Base-by-base conservation (phyloP, 1,284 basidiomycete species). In the Ustilago loliicola region DNA sequence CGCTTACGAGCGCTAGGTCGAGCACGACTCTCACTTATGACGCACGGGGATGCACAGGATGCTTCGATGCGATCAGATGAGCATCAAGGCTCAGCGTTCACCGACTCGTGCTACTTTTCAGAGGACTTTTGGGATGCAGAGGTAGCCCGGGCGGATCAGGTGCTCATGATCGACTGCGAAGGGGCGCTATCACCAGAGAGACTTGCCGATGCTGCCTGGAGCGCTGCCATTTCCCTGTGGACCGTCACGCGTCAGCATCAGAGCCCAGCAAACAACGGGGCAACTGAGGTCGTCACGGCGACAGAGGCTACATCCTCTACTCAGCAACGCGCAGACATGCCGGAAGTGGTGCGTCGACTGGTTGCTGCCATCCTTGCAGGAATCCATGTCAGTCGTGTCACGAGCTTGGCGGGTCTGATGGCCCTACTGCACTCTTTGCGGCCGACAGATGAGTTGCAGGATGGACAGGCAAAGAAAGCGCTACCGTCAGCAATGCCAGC, bases 121-220 rank as follows among this genome's bases (percentile, higher is more conserved):
- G 70, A 77, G 9, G 75, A 77, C 2, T 77, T 66, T 51, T 77
- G 75, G 75, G 75, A 77, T 40, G 75, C 75, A 21, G 75, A 77
- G 45, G 38, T 72, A 11, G 61, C 69, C 0, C 58, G 36, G 10
- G 66, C 75, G 21, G 70, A 77, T 55, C 75, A 77, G 42, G 57
- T 77, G 23, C 23, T 77, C 40, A 38, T 72, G 27, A 36, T 77
- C 32, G 75, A 77, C 60, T 72, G 70, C 57, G 75, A 77, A 64
- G 75, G 75, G n/a, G 70, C 70, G n/a, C 13, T 77, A 10, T 40
- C 55, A 5, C 50, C 75, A 1, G 75, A 77, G 48, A 50, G 40
- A 23, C 34, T 77, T 7, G 57, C 62, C 2, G 70, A 77, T 30
- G 75, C 70, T 23, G 70, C 51, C 3, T 77, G 75, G 75, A 50